A percentile compares a stretch with the other conserved stretches of the same genome.
These are phyloP conservation scores for Cystobasidium pallidum DNA, from an alignment of 1,284 basidiomycete genomes.

Conservation along the genomic window DNA sequence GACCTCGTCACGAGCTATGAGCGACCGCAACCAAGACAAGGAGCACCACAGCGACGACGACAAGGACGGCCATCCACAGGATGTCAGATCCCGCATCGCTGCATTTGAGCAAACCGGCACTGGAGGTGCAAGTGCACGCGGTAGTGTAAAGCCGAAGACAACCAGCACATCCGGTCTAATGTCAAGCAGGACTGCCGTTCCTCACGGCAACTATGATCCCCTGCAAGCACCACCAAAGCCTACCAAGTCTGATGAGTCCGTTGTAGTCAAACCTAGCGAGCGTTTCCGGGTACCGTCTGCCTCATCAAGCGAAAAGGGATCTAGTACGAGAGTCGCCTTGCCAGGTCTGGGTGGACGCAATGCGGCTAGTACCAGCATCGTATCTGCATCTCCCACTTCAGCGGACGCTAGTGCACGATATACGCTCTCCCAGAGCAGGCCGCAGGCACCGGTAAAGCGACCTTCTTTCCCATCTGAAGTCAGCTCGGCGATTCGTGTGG, in stretches of 20 bases:
- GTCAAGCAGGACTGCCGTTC: slow-evolving; percentile 1
- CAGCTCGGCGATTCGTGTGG: neutral
- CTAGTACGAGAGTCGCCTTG: slow-evolving; percentile 9
- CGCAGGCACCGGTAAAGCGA: neutral
- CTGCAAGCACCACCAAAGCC: slow-evolving; percentile 14
- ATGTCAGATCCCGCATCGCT: slow-evolving; percentile 35
- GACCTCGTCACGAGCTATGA: slow-evolving; percentile 55
- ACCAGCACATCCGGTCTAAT: neutral
- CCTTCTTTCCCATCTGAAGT: neutral
- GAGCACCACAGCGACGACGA: neutral
- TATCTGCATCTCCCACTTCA: neutral
- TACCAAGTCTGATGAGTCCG: neutral
- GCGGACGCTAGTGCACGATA: neutral
- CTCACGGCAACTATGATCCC: slow-evolving; percentile 26
- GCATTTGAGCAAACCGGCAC: slow-evolving; percentile 23
- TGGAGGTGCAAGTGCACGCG: neutral
- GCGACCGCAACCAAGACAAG: neutral
- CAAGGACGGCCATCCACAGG: slow-evolving; percentile 1
- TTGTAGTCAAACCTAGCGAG: neutral
- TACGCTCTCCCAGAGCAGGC: slow-evolving; percentile 6
- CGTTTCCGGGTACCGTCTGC: neutral
- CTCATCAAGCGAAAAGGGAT: neutral
- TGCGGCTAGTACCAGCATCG: neutral
- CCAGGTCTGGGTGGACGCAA: slow-evolving; percentile 8
- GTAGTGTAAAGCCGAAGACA: neutral